Evolutionary conservation across 495 filamentous ascomycete species (phyloP), one percentile per base, ranked within the genome.

Genomic region (Hypomontagnella submonticulosa): DNA sequence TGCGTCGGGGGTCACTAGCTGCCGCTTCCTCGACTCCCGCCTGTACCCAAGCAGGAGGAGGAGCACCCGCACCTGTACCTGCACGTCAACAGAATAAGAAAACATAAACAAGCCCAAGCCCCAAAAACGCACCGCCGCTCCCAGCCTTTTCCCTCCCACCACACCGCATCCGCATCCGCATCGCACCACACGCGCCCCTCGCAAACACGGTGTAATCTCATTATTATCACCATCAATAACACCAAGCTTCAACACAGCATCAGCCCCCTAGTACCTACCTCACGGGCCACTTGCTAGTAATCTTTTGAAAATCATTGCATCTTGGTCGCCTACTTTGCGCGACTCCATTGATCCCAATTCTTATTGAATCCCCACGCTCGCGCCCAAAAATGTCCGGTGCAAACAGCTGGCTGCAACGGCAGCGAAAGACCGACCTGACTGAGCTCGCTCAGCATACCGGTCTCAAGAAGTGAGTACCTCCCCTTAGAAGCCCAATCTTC

Each of bases 341-440:
- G 74, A 73, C 72, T 51, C 41, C 20, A 44, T 60, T 49, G 41
- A 56, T 70, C 57, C 47, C 57, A 44, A 49, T 57, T 47, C 23
- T 43, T 15, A 37, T 34, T 52, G 41, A 16, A 27, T 42, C 13
- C 13, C 30, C 33, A 51, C 38, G 47, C n/a, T 20, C 11, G 33
- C 2, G 57, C 10, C n/a, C 11, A 56, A 51, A 68, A 73, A 80
- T 80, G 77, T 79, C 77, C 61, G 72, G 75, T 66, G 73, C 67
- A 34, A 81, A 82, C 66, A 86, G 88, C 67, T 98, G 89, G 88
- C 83, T 97, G 69, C 85, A 88, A 66, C 87, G 87, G 73, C 89
- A 96, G 83, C 88, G 89, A 78, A 98, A 97, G 80, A 80, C 80
- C 58, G 91, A 94, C 61, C 85, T 99, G 48, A 64, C 85, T 36